Conservation (phyloP, 2,329 filamentous ascomycete species). For the Amylocarpus encephaloides region DNA sequence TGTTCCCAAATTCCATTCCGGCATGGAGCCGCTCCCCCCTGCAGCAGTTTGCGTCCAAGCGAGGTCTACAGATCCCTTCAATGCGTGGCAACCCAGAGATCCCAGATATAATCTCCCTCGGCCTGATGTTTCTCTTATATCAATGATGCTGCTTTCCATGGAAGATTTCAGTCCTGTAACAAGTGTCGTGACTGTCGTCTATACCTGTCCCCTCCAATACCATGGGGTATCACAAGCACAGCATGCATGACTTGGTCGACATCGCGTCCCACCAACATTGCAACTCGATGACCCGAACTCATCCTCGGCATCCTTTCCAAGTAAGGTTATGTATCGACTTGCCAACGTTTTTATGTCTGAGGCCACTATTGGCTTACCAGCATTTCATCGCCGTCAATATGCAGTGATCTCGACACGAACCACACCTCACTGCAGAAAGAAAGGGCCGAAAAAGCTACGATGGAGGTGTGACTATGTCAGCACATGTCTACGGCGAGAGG, state of each 20-base stretch:
- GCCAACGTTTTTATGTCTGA: too few species aligned
- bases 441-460: too few species aligned
- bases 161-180: conserved; percentile 6
- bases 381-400: too few species aligned
- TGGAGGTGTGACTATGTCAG: too few species aligned
- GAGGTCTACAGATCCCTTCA: background rate
- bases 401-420: too few species aligned
- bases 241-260: too few species aligned
- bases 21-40: background rate
- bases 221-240: too few species aligned
- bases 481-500: too few species aligned
- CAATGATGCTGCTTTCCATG: background rate
- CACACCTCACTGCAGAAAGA: too few species aligned
- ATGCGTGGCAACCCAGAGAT: background rate
- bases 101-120: conserved; percentile 11
- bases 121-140: conserved; percentile 9
- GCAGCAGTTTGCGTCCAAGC: background rate
- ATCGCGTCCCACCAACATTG: background rate
- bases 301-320: background rate
- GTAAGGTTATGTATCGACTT: too few species aligned
- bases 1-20: background rate
- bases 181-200: background rate
- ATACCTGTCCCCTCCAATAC: background rate
- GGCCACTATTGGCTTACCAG: too few species aligned
- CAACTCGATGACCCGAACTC: background rate